Evolutionary conservation across 345 rosid genomes (phyloP), one percentile per base, ranked within the genome.

Genomic region (Lepidium sativum): DNA sequence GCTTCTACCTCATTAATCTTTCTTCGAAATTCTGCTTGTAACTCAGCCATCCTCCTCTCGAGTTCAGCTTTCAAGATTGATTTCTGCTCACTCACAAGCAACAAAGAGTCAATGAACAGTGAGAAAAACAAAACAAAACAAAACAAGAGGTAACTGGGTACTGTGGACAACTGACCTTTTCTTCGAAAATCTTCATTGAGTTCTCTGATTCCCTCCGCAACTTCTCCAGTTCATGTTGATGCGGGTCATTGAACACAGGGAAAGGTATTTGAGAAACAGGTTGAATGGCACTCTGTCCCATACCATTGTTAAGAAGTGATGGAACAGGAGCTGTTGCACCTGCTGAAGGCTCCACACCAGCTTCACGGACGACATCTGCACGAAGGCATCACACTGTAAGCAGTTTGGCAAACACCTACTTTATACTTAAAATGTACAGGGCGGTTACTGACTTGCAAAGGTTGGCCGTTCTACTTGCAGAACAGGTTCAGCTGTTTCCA

Each of bases 161-260:
- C 32, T 15, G 42, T 39, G 59, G 41, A 45, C 11, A 67, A 60
- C 53, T 53, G 21, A 73, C 77, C 14, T 59, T 60, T 40, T 67
- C 77, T 60, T 67, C 64, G 45, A 10, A 53, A 5, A 21, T 44
- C 72, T 73, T 73, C 49, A 33, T 59, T 65, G 50, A 4, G 67
- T 45, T 60, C 72, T 73, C 77, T 60, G 77, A 52, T 53, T 73
- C 77, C 67, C 72, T 73, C 60, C 63, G 68, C 62, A 73, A 7
- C 63, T 53, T 73, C 77, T 73, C 77, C 67, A 73, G 51, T 45
- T 73, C 77, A 59, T 66, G 21, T 52, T 52, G 72, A 66, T 66
- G 67, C n/a, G 77, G 72, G 57, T 73, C 77, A 11, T 16, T 66
- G 72, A 17, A 52, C 63, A 52, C 10, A 41, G 76, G 67, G 55